A percentile compares a stretch with the other conserved stretches of the same genome.
These are phyloP conservation scores for Conoideocrella luteorostrata DNA, from an alignment of 2,329 filamentous ascomycete species.

Conservation along the genomic window DNA sequence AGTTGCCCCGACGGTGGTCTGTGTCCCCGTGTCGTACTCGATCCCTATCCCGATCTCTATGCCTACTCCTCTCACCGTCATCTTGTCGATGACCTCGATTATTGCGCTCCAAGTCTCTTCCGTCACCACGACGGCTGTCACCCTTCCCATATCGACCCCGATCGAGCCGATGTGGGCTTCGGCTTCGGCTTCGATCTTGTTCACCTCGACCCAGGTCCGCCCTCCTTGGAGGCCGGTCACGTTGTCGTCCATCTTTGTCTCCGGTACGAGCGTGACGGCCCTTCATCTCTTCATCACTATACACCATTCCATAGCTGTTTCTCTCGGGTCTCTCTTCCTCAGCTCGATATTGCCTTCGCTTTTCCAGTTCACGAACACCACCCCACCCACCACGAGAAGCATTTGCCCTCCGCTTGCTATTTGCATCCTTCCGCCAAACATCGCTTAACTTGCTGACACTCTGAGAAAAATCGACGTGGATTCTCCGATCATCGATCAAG, in stretches of 20 bases:
- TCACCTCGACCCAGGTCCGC: not conserved
- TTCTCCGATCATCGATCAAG: constrained; percentile 91
- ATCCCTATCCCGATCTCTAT: constrained; percentile 11
- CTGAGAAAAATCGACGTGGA: constrained; percentile 98
- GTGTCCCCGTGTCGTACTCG: constrained; percentile 6
- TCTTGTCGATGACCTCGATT: constrained; percentile 15
- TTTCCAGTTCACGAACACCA: constrained; percentile 81
- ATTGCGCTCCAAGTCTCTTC: constrained; percentile 15
- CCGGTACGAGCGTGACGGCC: constrained; percentile 39
- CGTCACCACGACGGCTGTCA: constrained; percentile 19
- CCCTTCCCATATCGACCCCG: constrained; percentile 17
- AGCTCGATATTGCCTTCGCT: constrained; percentile 82
- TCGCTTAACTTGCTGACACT: constrained; percentile 84
- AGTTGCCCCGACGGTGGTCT: constrained; percentile 9
- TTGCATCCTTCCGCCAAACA: constrained; percentile 80
- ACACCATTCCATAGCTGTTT: constrained; percentile 69
- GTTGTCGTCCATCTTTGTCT: constrained; percentile 16
- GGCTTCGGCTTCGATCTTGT: constrained; percentile 34
- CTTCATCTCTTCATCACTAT: constrained; percentile 65
- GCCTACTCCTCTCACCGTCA: constrained; percentile 25
- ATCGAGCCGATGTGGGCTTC: constrained; percentile 30
- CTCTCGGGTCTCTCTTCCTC: constrained; percentile 42
- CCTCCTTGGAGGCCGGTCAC: constrained; percentile 12
- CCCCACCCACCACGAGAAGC: constrained; percentile 72
- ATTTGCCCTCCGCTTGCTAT: constrained; percentile 63